A percentile compares a stretch with the other conserved stretches of the same genome.
phyloP scores from a whole-genome alignment of 768 basidiomycete genomes.

The Lactifluus volemus region DNA sequence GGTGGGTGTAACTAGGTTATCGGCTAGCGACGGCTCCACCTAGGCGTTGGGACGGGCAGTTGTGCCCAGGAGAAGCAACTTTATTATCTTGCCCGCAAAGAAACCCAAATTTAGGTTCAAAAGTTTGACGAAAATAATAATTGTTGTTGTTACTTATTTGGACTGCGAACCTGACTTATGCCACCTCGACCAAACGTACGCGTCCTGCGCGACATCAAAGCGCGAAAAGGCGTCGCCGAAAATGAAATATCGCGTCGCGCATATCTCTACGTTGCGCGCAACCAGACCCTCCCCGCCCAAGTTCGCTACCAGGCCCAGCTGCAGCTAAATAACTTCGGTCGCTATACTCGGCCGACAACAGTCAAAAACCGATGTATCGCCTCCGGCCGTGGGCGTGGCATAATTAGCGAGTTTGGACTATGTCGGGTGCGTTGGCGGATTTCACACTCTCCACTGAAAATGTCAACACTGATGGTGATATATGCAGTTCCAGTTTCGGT shows the following conservation, averaged over 20 bases:
- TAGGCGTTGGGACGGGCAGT: too few relatives aligned
- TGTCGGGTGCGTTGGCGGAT: slow-evolving; percentile 48
- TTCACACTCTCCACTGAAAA: not conserved
- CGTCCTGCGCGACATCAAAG: slow-evolving; percentile 72
- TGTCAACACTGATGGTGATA: not conserved
- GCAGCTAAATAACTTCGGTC: slow-evolving; percentile 80
- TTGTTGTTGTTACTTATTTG: too few relatives aligned
- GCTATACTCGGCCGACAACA: slow-evolving; percentile 74
- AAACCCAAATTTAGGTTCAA: too few relatives aligned
- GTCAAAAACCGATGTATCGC: slow-evolving; percentile 87
- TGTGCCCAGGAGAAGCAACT: too few relatives aligned
- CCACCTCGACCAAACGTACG: slow-evolving; percentile 32
- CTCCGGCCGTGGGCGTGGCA: slow-evolving; percentile 78
- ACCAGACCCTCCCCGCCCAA: slow-evolving; percentile 78
- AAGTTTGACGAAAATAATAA: too few relatives aligned
- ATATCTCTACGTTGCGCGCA: slow-evolving; percentile 89
- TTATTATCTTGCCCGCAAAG: too few relatives aligned
- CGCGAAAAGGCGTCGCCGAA: slow-evolving; percentile 56
- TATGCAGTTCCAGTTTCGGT: slow-evolving; percentile 77
- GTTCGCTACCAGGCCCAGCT: slow-evolving; percentile 92
- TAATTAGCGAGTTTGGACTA: slow-evolving; percentile 83
- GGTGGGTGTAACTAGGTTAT: too few relatives aligned
- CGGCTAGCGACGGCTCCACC: too few relatives aligned
- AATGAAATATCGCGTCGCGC: slow-evolving; percentile 82
- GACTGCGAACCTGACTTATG: not conserved